Evolutionary conservation across 441 rosid genomes (phyloP), one percentile per base, ranked within the genome.

Genomic region (Metrosideros polymorpha): DNA sequence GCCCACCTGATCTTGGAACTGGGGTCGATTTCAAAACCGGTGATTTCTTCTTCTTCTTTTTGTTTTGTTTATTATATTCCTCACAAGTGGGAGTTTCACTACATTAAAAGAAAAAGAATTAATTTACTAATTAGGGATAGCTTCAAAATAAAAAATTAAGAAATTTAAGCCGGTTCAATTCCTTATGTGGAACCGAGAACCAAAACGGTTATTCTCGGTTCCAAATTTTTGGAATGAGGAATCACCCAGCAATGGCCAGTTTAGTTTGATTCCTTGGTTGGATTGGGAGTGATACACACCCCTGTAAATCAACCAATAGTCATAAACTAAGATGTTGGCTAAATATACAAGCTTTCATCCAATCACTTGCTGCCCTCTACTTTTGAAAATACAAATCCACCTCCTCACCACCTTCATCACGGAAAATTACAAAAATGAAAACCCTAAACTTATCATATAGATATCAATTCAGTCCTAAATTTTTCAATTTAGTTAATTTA

Each of bases 41-140:
- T n/a, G 18, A 57, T 57, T 57, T 57, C 3, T 57, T 57, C 30
- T n/a, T n/a, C n/a, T n/a, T 57, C 12, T 56, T 57, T 57, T 57
- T 1, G 14, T n/a, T n/a, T n/a, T n/a, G 9, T n/a, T n/a, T n/a
- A 32, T 57, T n/a, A 8, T 57, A n/a, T 13, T 57, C 9, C 66
- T 2, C n/a, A 13, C 9, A 0, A 3, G 9, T 0, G 0, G 2
- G 63, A 57, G 15, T n/a, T 12, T 57, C 66, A 3, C 66, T 6
- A 57, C 32, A 56, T 56, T 57, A 57, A n/a, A n/a, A 2, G 49
- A 45, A n/a, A n/a, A 55, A 9, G 25, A 25, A n/a, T n/a, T 13
- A 45, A 45, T 45, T 45, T 55, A 27, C 61, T 56, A 12, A 56
- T 27, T 27, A 56, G 2, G 29, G 7, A n/a, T 57, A 6, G 32